These are phyloP conservation scores for Linnemannia schmuckeri DNA, from an alignment of 192 early-diverging fungal genomes.

Conservation along the genomic window DNA sequence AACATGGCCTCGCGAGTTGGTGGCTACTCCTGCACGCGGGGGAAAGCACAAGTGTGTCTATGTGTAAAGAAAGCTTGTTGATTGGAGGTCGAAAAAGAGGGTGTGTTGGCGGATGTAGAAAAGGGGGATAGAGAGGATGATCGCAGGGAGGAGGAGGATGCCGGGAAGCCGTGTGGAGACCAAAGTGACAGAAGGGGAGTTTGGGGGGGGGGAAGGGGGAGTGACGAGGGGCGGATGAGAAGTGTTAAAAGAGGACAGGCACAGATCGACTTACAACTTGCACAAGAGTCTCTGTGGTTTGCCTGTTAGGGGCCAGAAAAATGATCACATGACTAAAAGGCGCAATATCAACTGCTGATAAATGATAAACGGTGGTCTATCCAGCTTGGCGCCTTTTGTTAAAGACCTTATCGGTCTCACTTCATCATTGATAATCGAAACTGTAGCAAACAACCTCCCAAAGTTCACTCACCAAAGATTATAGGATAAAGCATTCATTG, in stretches of 20 bases:
- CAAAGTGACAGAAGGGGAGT: neutral
- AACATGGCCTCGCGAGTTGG: neutral
- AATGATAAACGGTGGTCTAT: too few relatives aligned
- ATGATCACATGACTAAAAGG: too few relatives aligned
- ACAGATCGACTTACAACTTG: neutral
- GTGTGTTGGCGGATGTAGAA: neutral
- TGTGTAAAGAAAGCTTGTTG: neutral
- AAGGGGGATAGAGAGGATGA: neutral
- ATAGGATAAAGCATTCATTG: too few relatives aligned
- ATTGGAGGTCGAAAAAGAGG: neutral
- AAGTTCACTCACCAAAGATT: too few relatives aligned
- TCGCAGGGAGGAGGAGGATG: neutral
- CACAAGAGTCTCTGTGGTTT: too few relatives aligned
- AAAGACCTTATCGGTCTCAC: too few relatives aligned
- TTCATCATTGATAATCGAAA: too few relatives aligned
- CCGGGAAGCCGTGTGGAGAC: neutral
- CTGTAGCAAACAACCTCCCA: too few relatives aligned
- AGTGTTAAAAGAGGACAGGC: neutral
- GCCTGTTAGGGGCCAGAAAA: too few relatives aligned
- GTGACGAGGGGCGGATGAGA: neutral
- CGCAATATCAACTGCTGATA: too few relatives aligned
- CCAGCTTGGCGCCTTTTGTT: too few relatives aligned
- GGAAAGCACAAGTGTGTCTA: neutral
- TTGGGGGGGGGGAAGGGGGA: neutral
- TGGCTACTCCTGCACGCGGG: neutral